These are phyloP conservation scores for Martiniozyma abietophila DNA, from an alignment of 805 yeast species.

Conservation along the genomic window DNA sequence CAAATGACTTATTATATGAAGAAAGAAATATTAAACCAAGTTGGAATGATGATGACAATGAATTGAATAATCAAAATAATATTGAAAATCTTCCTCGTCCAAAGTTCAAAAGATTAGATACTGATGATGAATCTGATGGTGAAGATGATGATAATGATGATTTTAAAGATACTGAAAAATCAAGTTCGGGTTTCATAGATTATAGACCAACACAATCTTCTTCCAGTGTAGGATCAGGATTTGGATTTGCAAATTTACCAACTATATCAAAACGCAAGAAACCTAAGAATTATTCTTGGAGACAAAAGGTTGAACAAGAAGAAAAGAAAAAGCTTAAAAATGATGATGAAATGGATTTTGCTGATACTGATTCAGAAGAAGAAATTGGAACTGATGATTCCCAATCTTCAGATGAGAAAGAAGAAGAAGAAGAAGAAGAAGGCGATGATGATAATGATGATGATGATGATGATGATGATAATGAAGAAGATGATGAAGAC, in stretches of 20 bases:
- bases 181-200: conserved; percentile 49
- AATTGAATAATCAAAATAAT: conserved; percentile 2
- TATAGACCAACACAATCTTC: conserved; percentile 48
- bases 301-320: conserved; percentile 43
- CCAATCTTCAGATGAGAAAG: conserved; percentile 22
- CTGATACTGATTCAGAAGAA: conserved; percentile 21
- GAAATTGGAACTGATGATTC: conserved; percentile 20
- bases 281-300: conserved; percentile 68
- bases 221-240: conserved; percentile 60
- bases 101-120: conserved; percentile 25
- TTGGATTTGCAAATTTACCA: conserved; percentile 49
- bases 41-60: conserved; percentile 20
- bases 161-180: conserved; percentile 26
- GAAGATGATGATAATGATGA: conserved; percentile 8
- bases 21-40: conserved; percentile 47
- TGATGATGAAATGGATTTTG: conserved; percentile 59
- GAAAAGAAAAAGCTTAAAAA: conserved; percentile 30
- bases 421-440: conserved; percentile 20
- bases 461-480: conserved; percentile 24
- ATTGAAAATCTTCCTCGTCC: too few species aligned
- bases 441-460: conserved; percentile 27
- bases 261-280: conserved; percentile 35
- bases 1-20: conserved; percentile 59
- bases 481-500: conserved; percentile 26
- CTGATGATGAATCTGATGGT: conserved; percentile 17